Base-by-base conservation (phyloP, 1,139 yeast species). In the Casaregolazyma suthepensis region DNA sequence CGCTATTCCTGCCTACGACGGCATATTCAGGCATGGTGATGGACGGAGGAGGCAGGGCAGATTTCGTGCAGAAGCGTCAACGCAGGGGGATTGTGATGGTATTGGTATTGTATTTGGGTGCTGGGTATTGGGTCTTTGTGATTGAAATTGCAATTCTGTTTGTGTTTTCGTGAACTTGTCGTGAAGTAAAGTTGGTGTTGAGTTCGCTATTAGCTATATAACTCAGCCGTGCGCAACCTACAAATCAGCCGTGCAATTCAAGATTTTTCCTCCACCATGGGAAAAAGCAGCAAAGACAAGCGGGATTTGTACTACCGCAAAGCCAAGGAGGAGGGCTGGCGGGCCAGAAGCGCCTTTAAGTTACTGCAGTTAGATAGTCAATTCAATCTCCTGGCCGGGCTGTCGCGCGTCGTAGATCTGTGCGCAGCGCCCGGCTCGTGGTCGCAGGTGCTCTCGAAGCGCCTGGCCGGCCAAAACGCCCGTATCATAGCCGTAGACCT, bases 401-500 rank as follows among this genome's bases (percentile, higher is more conserved):
- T 89, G 42, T 76, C 76, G 46, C 75, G 96, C 61, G 99, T 93
- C 5, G 99, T 93, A 9, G 99, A 93, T 71, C 76, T 93, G 44
- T 93, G 99, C 76, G 99, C 99, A 18, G 99, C 99, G 3, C 99
- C 99, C 0, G 99, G 99, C 1, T 89, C 97, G 3, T 93, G 99
- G 99, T 87, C 96, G 1, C 99, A 93, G 67, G 99, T 93, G 1
- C 77, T 93, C n/a, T 82, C 95, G 9, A 51, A 57, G 35, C 51
- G 54, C 13, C 55, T 62, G 23, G 55, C 55, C 18, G 61, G 61
- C 5, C 45, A 57, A 53, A 57, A 62, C 54, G 83, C 90, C 40
- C 85, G 85, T 66, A 87, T 93, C 42, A 95, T 93, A 13, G 89
- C 97, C 0, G 99, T 93, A 1, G 99, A 93, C 69, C 75, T 93